A percentile compares a stretch with the other conserved stretches of the same genome.
Evolutionary conservation across 768 basidiomycete species (phyloP).

Genomic region (Clitopilus hobsonii): DNA sequence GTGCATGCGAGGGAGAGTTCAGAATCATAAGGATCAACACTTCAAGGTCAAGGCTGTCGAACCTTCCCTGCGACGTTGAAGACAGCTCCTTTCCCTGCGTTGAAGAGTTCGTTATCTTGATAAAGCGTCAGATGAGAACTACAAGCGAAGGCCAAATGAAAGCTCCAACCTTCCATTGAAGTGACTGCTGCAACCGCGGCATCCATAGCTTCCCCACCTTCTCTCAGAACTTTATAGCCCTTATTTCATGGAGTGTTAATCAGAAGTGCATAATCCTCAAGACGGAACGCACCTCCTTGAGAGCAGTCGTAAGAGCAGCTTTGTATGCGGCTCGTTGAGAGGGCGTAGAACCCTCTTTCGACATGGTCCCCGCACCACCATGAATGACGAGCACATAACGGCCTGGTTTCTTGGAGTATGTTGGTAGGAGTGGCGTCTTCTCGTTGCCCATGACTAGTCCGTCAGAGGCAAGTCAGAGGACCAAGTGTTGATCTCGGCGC

Average conservation of each 20-base stretch:
- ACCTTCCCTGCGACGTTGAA: constrained; percentile 82
- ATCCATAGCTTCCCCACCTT: constrained; percentile 80
- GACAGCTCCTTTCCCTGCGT: constrained; percentile 76
- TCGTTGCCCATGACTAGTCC: background rate
- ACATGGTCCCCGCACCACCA: constrained; percentile 77
- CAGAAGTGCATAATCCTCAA: background rate
- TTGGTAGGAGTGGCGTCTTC: constrained; percentile 16
- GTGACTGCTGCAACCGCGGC: constrained; percentile 74
- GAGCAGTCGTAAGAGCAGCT: constrained; percentile 45
- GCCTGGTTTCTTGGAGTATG: background rate
- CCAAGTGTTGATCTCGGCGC: background rate
- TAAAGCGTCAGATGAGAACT: background rate
- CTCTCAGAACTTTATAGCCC: constrained; percentile 59
- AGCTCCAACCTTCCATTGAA: constrained; percentile 58
- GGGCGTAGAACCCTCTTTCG: constrained; percentile 49
- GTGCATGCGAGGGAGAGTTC: background rate
- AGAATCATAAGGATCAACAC: background rate
- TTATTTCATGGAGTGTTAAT: constrained; percentile 6
- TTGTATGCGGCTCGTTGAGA: constrained; percentile 57
- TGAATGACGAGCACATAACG: constrained; percentile 61
- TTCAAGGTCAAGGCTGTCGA: constrained; percentile 2
- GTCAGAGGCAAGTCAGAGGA: background rate
- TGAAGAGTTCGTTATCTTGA: constrained; percentile 73
- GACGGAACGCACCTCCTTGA: constrained; percentile 34
- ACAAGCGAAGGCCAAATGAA: background rate